A percentile compares a stretch with the other conserved stretches of the same genome.
phyloP scores from a whole-genome alignment of 805 yeast genomes.

The Barnettozyma botsteinii region DNA sequence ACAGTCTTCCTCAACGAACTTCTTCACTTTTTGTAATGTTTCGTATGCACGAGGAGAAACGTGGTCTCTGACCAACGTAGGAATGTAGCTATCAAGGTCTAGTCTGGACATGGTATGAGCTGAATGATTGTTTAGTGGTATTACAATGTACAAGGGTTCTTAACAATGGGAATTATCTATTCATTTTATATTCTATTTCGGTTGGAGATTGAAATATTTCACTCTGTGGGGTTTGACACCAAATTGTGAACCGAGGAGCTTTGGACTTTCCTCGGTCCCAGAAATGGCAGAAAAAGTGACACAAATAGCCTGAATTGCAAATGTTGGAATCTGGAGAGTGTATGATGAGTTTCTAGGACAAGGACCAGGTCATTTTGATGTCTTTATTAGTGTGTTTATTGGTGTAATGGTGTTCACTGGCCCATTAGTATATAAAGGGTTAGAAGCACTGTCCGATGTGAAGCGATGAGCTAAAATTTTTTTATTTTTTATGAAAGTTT shows the following conservation, averaged over 20 bases:
- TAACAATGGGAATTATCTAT: neutral
- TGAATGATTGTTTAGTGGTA: neutral
- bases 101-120: conserved; percentile 4
- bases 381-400: no score
- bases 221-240: conserved; percentile 5
- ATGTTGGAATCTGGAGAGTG: no score
- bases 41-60: conserved; percentile 31
- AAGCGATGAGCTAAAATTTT: conserved; percentile 2
- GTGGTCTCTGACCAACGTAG: conserved; percentile 30
- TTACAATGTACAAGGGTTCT: neutral
- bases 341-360: no score
- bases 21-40: conserved; percentile 32
- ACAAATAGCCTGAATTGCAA: no score
- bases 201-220: no score
- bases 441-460: neutral
- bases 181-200: neutral
- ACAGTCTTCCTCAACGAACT: conserved; percentile 51
- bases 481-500: neutral
- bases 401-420: no score
- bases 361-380: no score
- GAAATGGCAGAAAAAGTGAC: no score
- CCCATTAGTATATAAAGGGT: no score
- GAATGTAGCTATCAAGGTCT: conserved; percentile 26
- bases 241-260: conserved; percentile 3
- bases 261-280: no score